Base-by-base conservation (phyloP, 768 basidiomycete species). In the Collybiopsis confluens region DNA sequence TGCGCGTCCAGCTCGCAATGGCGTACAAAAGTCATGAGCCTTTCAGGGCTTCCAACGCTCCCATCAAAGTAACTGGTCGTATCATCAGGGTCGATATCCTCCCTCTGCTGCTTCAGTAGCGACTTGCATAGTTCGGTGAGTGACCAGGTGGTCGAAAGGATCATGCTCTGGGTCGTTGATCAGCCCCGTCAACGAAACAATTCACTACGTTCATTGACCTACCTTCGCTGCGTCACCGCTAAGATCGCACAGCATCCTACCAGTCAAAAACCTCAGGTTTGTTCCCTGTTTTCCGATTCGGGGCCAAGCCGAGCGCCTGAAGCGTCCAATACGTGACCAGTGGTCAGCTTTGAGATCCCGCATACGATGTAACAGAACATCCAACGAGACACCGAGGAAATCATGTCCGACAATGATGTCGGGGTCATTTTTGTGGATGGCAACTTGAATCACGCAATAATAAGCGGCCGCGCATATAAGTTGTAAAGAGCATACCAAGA, bases 81-180 rank as follows among this genome's bases (percentile, higher is more conserved):
- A 63, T 98, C 97, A 57, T 98, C 96, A 0, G 93, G 88, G 64
- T 98, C 96, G 57, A 97, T 94, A 58, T 98, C 97, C 64, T 97
- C 88, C 35, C 97, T 76, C 49, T 88, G 86, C 55, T 82, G 80
- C 57, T 87, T 86, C 58, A 99, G 81, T 65, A 96, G 89, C 0
- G 92, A 90, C 57, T 77, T 81, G 71, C 91, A 94, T 94, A 99
- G 98, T 69, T 99, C 97, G 8, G 92, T 92, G 50, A 98, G 72
- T 2, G 95, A 96, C 97, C 97, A 99, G 1, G 97, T 98, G 3
- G 93, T 98, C 2, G 97, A 98, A 0, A 86, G 72, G 65, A 99
- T 98, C 92, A 98, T 96, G 20, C 90, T 86, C 93, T 96, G 62
- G 18, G 16, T 35, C 6, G 26, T 6, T 20, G 11, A 20, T 47